phyloP scores from a whole-genome alignment of 257 asterid species.

The Craterostigma plantagineum region DNA sequence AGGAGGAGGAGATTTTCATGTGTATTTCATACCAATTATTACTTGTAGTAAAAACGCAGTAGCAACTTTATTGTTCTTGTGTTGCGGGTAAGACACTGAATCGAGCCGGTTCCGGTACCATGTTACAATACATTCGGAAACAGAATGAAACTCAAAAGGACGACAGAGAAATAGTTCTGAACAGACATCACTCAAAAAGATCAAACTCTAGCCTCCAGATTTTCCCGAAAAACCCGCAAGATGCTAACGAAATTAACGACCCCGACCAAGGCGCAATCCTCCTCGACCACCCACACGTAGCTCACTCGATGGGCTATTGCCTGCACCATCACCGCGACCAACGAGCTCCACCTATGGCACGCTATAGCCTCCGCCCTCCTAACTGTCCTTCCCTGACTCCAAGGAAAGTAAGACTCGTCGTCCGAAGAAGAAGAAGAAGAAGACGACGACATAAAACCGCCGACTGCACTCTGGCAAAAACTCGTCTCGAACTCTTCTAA shows the following conservation, averaged over 20 bases:
- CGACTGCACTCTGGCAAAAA: constrained; percentile 5
- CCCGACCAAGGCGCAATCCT: constrained; percentile 47
- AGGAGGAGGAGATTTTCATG: no score
- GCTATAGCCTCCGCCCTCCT: constrained; percentile 66
- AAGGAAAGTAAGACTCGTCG: constrained; percentile 19
- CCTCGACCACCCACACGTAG: constrained; percentile 87
- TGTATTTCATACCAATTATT: no score
- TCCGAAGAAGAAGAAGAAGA: constrained; percentile 23
- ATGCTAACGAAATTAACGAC: constrained; percentile 60
- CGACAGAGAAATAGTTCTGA: no score
- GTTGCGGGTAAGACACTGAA: no score
- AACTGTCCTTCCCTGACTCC: constrained; percentile 41
- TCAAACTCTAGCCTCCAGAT: constrained; percentile 27
- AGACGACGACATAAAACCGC: no score
- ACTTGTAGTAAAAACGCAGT: no score
- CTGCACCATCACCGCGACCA: constrained; percentile 86
- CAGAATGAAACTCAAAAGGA: no score
- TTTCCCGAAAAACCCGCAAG: constrained; percentile 33
- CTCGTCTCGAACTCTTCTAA: constrained; percentile 25
- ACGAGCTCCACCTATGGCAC: constrained; percentile 59
- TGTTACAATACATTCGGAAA: no score
- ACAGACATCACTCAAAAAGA: no score
- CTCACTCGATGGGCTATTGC: constrained; percentile 70
- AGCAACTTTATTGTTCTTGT: no score
- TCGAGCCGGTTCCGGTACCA: no score